Evolutionary conservation across 1,139 yeast species (phyloP).

Genomic region (Geotrichum australiense): DNA sequence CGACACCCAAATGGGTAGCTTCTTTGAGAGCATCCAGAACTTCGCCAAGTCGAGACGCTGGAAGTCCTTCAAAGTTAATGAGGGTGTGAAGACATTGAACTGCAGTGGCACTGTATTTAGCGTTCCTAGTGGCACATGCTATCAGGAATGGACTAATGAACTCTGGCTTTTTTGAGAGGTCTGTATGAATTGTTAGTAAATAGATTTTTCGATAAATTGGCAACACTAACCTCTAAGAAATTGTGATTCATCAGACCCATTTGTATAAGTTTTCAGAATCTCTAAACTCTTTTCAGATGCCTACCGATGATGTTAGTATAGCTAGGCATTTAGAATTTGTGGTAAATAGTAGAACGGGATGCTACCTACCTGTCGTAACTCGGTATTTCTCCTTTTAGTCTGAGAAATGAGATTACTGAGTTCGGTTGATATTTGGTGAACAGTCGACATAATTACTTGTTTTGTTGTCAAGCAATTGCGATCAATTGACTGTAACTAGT

Average conservation of each 20-base stretch:
- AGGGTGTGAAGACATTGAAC: conserved; percentile 61
- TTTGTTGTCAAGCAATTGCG: no score
- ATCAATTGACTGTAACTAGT: no score
- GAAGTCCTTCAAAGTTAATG: conserved; percentile 46
- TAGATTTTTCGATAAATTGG: conserved; percentile 13
- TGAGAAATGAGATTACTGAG: conserved; percentile 56
- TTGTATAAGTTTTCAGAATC: conserved; percentile 38
- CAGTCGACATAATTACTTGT: conserved; percentile 16
- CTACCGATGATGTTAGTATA: conserved; percentile 21
- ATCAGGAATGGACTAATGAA: conserved; percentile 63
- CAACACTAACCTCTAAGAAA: conserved; percentile 31
- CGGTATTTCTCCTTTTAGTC: conserved; percentile 61
- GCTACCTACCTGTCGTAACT: conserved; percentile 45
- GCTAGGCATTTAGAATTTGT: background rate
- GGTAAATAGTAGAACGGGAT: background rate
- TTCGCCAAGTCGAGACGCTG: conserved; percentile 45
- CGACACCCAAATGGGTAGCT: conserved; percentile 69
- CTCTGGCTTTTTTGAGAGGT: conserved; percentile 41
- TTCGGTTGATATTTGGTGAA: conserved; percentile 39
- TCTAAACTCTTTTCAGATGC: conserved; percentile 59
- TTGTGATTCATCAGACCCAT: conserved; percentile 27
- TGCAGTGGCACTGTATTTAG: conserved; percentile 64
- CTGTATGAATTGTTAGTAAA: conserved; percentile 18
- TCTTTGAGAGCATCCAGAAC: conserved; percentile 63
- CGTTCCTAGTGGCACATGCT: conserved; percentile 69